phyloP scores from a whole-genome alignment of 2,329 filamentous ascomycete genomes.

The Neocatenulostroma microsporum region DNA sequence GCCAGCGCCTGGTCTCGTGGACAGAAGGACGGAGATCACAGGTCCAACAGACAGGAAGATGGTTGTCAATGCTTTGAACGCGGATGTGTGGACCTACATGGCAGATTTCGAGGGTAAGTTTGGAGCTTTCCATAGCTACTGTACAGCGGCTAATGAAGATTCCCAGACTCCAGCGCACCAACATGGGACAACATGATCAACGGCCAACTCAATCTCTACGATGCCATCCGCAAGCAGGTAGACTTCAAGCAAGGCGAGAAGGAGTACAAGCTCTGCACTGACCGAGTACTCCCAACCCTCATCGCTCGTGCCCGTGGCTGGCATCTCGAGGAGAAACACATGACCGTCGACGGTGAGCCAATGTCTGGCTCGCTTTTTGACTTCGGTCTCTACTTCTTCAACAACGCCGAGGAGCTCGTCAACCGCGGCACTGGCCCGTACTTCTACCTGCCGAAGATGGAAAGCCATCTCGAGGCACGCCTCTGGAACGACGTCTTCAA shows the following conservation, averaged over 20 bases:
- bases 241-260: conserved; percentile 95
- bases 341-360: conserved; percentile 89
- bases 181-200: conserved; percentile 99
- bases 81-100: conserved; percentile 98
- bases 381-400: conserved; percentile 98
- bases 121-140: neutral
- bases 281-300: conserved; percentile 77
- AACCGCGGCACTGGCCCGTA: conserved; percentile 82
- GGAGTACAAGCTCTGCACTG: conserved; percentile 94
- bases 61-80: conserved; percentile 95
- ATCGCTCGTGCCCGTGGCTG: conserved; percentile 93
- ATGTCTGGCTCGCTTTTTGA: conserved; percentile 91
- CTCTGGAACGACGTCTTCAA: conserved; percentile 99
- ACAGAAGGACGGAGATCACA: conserved; percentile 93
- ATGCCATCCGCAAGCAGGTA: conserved; percentile 85
- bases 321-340: conserved; percentile 98
- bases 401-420: conserved; percentile 87
- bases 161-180: conserved; percentile 78
- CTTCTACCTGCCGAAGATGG: conserved; percentile 95
- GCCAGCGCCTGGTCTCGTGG: conserved; percentile 84
- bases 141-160: neutral
- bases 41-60: conserved; percentile 97
- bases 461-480: conserved; percentile 91
- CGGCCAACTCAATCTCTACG: conserved; percentile 94
- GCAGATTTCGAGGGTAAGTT: conserved; percentile 88